phyloP scores from a whole-genome alignment of 257 asterid species.

The Solanum etuberosum region DNA sequence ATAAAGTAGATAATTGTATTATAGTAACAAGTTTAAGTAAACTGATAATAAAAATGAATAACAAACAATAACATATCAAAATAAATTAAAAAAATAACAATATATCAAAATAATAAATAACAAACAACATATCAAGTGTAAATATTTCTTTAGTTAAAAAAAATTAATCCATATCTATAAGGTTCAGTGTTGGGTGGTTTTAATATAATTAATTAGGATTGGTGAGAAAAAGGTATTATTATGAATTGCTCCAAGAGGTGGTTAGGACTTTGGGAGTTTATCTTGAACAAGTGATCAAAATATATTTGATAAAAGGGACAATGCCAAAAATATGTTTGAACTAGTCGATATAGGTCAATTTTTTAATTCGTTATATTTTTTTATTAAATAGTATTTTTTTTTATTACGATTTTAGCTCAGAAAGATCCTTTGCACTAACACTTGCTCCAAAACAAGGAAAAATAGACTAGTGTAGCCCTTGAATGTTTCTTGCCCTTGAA shows the following conservation, averaged over 20 bases:
- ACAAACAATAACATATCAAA: too few relatives aligned
- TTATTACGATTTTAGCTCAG: background rate
- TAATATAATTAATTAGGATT: background rate
- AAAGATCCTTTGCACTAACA: background rate
- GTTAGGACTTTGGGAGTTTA: background rate
- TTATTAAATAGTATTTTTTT: too few relatives aligned
- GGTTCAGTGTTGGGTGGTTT: background rate
- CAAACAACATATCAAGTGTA: background rate
- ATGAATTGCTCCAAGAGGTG: background rate
- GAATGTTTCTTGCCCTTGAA: too few relatives aligned
- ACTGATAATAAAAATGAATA: background rate
- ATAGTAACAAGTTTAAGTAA: too few relatives aligned
- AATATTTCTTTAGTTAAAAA: background rate
- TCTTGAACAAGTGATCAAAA: background rate
- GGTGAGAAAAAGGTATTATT: background rate
- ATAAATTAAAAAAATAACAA: too few relatives aligned
- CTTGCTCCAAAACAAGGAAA: background rate
- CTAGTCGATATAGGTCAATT: background rate
- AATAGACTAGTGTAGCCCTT: too few relatives aligned
- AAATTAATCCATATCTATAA: background rate
- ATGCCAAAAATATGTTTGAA: too few relatives aligned
- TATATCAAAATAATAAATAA: too few relatives aligned
- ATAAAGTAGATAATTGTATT: too few relatives aligned
- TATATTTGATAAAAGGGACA: too few relatives aligned
- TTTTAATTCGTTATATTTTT: too few relatives aligned